Conservation (phyloP, 208 protist genomes). For the Balamuthia mandrillaris region DNA sequence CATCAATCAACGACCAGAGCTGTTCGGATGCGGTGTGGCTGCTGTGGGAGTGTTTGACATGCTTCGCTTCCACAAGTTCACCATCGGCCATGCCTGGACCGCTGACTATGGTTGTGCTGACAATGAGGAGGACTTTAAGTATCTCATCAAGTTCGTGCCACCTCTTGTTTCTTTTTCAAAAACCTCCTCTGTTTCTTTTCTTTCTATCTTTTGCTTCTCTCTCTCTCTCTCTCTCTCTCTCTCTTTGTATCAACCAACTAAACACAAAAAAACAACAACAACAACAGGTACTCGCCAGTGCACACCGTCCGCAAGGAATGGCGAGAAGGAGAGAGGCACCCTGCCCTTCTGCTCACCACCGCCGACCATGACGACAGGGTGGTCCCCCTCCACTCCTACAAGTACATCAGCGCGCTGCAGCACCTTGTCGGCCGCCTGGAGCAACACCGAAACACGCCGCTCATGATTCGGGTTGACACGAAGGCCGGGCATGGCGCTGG, state of each 20-base stretch:
- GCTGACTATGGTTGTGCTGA: conserved; percentile 70
- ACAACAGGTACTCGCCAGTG: conserved; percentile 87
- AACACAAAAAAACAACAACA: too few species aligned
- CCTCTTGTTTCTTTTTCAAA: too few species aligned
- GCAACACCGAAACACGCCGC: conserved; percentile 69
- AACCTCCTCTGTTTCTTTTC: too few species aligned
- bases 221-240: too few species aligned
- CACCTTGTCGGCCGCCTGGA: conserved; percentile 73
- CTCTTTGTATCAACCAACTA: too few species aligned
- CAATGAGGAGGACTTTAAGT: conserved; percentile 84
- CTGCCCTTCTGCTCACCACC: conserved; percentile 83
- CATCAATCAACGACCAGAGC: conserved; percentile 59
- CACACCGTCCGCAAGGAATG: conserved; percentile 81
- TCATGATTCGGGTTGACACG: conserved; percentile 68
- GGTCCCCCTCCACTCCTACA: conserved; percentile 90
- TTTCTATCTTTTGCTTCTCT: too few species aligned
- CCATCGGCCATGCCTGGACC: conserved; percentile 56
- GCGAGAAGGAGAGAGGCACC: conserved; percentile 85
- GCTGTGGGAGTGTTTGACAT: conserved; percentile 67
- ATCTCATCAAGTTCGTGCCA: too few species aligned
- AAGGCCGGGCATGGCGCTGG: conserved; percentile 75
- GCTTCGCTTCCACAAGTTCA: conserved; percentile 63
- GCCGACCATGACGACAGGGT: conserved; percentile 93
- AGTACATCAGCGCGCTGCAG: conserved; percentile 88
- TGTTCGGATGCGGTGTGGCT: conserved; percentile 51